Evolutionary conservation across 345 rosid species (phyloP).

Genomic region (Xanthoceras sorbifolium): DNA sequence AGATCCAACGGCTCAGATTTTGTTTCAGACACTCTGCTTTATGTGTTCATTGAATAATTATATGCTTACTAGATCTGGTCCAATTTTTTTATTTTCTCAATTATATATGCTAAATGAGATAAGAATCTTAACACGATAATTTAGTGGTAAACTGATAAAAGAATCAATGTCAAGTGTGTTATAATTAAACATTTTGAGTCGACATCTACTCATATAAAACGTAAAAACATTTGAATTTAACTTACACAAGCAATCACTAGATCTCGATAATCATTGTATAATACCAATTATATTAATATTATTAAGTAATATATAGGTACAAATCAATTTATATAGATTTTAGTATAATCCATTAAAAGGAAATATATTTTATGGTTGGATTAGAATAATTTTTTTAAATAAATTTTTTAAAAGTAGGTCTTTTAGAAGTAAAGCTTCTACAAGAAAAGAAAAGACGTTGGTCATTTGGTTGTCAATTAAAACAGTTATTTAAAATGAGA

Average conservation of each 20-base stretch:
- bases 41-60: background rate
- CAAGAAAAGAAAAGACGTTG: too few species aligned
- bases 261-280: background rate
- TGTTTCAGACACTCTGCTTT: background rate
- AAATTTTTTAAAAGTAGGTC: too few species aligned
- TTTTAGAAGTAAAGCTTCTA: too few species aligned
- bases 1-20: constrained; percentile 16
- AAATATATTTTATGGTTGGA: too few species aligned
- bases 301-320: too few species aligned
- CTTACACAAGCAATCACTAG: background rate
- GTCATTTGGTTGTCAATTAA: too few species aligned
- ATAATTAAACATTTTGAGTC: background rate
- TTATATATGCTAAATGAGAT: background rate
- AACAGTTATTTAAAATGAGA: too few species aligned
- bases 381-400: too few species aligned
- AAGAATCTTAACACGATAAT: background rate
- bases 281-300: background rate
- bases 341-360: too few species aligned
- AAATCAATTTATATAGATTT: background rate
- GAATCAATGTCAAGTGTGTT: background rate
- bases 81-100: background rate
- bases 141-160: background rate
- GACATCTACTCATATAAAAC: background rate
- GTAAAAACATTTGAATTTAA: background rate
- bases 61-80: background rate